A percentile compares a stretch with the other conserved stretches of the same genome.
These are phyloP conservation scores for Candida ipomoeae DNA, from an alignment of 805 yeast genomes.

Conservation along the genomic window DNA sequence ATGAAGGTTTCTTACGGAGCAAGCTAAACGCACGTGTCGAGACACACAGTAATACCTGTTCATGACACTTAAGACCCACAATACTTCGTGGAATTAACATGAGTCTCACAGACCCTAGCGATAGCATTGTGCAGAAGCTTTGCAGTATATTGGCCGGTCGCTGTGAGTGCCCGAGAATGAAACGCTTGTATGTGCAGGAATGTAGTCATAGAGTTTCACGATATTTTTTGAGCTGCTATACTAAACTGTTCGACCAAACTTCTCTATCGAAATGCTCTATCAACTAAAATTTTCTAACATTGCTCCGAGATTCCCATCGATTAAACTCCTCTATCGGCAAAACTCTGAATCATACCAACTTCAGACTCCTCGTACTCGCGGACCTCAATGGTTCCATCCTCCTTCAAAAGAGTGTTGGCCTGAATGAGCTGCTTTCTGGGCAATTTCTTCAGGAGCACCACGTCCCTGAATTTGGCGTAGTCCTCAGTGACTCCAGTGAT, in stretches of 20 bases:
- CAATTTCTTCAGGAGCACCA: slow-evolving; percentile 64
- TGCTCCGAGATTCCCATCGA: too few relatives aligned
- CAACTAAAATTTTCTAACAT: too few relatives aligned
- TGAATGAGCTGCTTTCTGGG: slow-evolving; percentile 86
- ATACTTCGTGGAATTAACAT: background rate
- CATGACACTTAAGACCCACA: background rate
- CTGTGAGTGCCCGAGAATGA: slow-evolving; percentile 3
- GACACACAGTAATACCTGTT: background rate
- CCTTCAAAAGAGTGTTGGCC: slow-evolving; percentile 59
- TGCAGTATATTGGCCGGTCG: background rate
- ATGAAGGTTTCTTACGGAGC: background rate
- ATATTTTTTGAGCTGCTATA: too few relatives aligned
- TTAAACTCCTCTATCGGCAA: slow-evolving; percentile 46
- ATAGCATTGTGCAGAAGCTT: background rate
- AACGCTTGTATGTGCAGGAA: slow-evolving; percentile 1
- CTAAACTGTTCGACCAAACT: too few relatives aligned
- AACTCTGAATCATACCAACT: slow-evolving; percentile 75
- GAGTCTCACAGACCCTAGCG: slow-evolving; percentile 2
- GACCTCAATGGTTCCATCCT: slow-evolving; percentile 46
- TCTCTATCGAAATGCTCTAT: too few relatives aligned
- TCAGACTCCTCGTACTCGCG: slow-evolving; percentile 71
- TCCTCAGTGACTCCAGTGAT: slow-evolving; percentile 67
- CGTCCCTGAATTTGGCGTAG: slow-evolving; percentile 60
- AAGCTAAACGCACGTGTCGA: background rate
- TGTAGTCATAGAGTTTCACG: too few relatives aligned